phyloP scores from a whole-genome alignment of 225 moss, liverwort and hornwort genomes.

The Marchantia paleacea region DNA sequence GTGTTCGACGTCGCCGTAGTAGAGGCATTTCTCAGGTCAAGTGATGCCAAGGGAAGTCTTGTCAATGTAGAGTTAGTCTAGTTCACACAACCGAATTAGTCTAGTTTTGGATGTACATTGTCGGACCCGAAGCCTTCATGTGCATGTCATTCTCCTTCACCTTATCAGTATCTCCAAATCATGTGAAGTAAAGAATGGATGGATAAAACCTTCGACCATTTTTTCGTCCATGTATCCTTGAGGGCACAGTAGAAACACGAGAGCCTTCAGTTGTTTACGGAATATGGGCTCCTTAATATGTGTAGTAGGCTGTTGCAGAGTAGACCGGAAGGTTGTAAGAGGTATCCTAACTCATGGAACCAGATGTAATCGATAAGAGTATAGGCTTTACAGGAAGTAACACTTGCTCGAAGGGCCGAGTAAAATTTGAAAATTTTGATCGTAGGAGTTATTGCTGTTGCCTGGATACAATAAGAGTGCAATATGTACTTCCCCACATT shows the following conservation, averaged over 20 bases:
- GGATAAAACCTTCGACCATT: neutral
- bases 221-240: neutral
- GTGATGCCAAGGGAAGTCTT: slow-evolving; percentile 58
- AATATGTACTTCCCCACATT: no score
- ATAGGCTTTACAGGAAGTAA: neutral
- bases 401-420: neutral
- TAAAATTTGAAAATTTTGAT: neutral
- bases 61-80: slow-evolving; percentile 41
- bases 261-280: neutral
- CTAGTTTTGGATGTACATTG: neutral
- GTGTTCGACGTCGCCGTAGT: slow-evolving; percentile 81
- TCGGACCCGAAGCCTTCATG: neutral
- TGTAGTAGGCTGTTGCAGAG: neutral
- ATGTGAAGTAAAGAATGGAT: neutral
- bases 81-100: neutral
- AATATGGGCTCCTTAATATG: neutral
- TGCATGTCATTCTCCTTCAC: neutral
- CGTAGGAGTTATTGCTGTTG: no score
- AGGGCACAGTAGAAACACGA: neutral
- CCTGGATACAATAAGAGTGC: no score
- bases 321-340: neutral
- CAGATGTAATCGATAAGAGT: neutral
- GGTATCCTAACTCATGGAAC: neutral
- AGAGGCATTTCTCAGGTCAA: slow-evolving; percentile 70
- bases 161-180: neutral